Conservation (phyloP, 441 rosid genomes). For the Mallotus japonicus region DNA sequence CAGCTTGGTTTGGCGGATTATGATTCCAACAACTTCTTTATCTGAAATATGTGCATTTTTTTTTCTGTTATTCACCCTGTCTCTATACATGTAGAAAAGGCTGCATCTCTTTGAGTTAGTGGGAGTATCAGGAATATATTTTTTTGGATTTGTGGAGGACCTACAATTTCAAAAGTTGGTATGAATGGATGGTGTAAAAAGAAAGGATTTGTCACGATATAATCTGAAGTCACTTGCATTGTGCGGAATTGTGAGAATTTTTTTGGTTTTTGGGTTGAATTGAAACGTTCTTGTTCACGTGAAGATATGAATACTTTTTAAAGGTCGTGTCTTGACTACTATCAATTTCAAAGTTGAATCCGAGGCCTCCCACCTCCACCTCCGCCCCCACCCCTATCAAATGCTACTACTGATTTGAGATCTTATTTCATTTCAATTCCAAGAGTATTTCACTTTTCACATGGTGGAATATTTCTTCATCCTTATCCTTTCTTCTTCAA, state of each 20-base stretch:
- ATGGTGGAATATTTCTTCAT: not conserved
- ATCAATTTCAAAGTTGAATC: constrained; percentile 2
- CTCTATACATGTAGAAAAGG: no score
- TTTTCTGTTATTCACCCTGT: no score
- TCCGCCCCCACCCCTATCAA: not conserved
- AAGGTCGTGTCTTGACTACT: not conserved
- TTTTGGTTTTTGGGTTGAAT: not conserved
- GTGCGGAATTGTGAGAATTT: not conserved
- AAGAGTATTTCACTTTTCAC: not conserved
- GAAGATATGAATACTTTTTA: not conserved
- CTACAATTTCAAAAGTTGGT: not conserved
- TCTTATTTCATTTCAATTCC: not conserved
- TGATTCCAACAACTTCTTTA: not conserved
- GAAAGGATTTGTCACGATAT: constrained; percentile 11
- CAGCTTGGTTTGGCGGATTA: not conserved
- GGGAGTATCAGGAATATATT: constrained; percentile 3
- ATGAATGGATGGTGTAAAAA: constrained; percentile 12
- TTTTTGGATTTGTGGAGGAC: not conserved
- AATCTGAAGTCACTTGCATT: not conserved
- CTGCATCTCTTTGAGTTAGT: no score
- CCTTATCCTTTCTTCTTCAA: not conserved
- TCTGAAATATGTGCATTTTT: not conserved
- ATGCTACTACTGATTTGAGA: not conserved
- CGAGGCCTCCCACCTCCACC: not conserved
- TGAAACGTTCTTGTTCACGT: constrained; percentile 14